Evolutionary conservation across 805 yeast genomes (phyloP), one percentile per base, ranked within the genome.

Genomic region (Kazachstania africana): DNA sequence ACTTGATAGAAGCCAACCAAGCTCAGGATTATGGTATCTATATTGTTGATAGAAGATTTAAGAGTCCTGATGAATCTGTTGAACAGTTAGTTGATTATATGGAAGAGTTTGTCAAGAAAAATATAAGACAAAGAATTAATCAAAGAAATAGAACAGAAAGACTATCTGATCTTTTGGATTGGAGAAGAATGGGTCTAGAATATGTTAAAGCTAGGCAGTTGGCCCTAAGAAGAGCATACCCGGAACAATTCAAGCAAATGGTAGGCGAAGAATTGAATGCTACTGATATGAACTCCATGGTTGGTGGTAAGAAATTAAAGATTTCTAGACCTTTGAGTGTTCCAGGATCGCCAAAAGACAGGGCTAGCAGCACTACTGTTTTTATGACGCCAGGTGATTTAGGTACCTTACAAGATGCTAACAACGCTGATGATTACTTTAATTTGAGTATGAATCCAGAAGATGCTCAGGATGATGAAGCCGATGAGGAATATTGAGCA

Each of bases 121-220:
- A 94, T 12, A 77, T 96, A 60, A 80, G 98, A 61, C 96, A 91
- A 59, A 74, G 98, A 61, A 88, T 88, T 62, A 91, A 91, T 60
- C 97, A 88, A 65, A 77, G 98, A 63, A 88, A 88, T 60, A 74
- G 98, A 59, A 91, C 95, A 18, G 98, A 88, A 63, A 70, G 98
- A 45, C 68, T 88, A 40, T 76, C 91, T 31, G 97, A 91, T 55
- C 62, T 88, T 47, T 70, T 88, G 38, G 98, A 88, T 62, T 88
- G 98, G 98, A 83, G 81, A 60, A 72, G 97, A 49, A 87, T 88
- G 97, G 98, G 98, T 0, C 65, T 88, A 32, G 98, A 91, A 59
- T 88, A 88, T 57, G 75, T 83, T 48, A 88, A 88, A 63, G 97
- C 97, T 12, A 75, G 97, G 49, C 85, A 82, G 50, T 69, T 88